Evolutionary conservation across 805 yeast species (phyloP).

Genomic region (Metschnikowia hibisci): DNA sequence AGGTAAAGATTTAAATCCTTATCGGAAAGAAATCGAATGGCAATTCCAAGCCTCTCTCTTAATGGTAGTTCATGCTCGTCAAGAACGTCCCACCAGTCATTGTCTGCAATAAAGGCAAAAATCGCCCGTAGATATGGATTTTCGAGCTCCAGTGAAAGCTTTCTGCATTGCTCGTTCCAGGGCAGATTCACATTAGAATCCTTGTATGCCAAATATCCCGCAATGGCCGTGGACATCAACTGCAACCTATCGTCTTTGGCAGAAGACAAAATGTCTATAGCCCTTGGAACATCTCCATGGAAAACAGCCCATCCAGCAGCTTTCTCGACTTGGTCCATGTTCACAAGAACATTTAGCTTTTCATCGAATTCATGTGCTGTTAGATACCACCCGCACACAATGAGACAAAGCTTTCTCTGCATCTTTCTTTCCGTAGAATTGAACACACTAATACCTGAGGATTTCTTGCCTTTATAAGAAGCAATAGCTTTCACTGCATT

Average conservation of each 20-base stretch:
- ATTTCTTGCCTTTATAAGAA: conserved; percentile 42
- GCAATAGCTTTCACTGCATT: conserved; percentile 53
- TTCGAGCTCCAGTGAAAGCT: conserved; percentile 80
- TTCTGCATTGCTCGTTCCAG: conserved; percentile 92
- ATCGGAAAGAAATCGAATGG: conserved; percentile 79
- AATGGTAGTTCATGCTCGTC: conserved; percentile 87
- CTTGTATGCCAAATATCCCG: conserved; percentile 63
- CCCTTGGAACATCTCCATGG: conserved; percentile 79
- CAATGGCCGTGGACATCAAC: conserved; percentile 88
- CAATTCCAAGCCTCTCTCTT: conserved; percentile 86
- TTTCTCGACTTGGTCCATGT: conserved; percentile 63
- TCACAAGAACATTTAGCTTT: conserved; percentile 53
- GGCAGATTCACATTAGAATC: conserved; percentile 59
- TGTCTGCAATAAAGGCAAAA: conserved; percentile 89
- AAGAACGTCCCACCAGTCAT: conserved; percentile 93
- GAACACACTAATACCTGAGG: conserved; percentile 44
- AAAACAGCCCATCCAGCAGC: conserved; percentile 99
- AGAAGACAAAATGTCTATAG: conserved; percentile 73
- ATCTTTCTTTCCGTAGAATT: conserved; percentile 49
- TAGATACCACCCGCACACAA: conserved; percentile 88
- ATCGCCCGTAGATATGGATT: conserved; percentile 88
- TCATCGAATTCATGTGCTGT: conserved; percentile 71
- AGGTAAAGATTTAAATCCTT: conserved; percentile 71
- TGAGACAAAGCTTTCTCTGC: conserved; percentile 74
- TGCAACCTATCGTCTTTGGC: conserved; percentile 67